phyloP scores from a whole-genome alignment of 2,329 filamentous ascomycete species.

The Aspergillus arachidicola region DNA sequence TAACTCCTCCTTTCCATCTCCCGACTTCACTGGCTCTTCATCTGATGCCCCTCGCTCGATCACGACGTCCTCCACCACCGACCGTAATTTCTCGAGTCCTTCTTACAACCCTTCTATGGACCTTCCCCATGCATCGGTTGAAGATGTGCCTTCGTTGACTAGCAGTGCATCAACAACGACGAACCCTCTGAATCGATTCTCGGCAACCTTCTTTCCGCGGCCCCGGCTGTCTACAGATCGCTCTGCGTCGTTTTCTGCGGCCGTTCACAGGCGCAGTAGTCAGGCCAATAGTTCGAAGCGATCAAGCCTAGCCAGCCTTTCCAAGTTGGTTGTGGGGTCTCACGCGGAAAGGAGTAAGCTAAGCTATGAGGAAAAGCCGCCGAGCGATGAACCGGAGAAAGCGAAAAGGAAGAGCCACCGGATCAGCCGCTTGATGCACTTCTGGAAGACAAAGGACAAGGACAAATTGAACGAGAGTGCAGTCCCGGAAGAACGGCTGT shows the following conservation, averaged over 20 bases:
- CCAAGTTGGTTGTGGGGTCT: conserved; percentile 48
- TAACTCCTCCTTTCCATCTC: conserved; percentile 50
- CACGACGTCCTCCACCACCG: conserved; percentile 45
- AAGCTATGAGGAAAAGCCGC: conserved; percentile 48
- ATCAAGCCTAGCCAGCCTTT: conserved; percentile 52
- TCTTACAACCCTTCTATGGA: conserved; percentile 42
- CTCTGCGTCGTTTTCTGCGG: conserved; percentile 47
- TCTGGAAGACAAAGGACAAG: conserved; percentile 54
- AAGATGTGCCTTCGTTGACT: conserved; percentile 54
- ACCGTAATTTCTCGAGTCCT: conserved; percentile 41
- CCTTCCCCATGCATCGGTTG: conserved; percentile 46
- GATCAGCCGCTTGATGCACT: conserved; percentile 52
- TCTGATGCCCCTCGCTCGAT: conserved; percentile 47
- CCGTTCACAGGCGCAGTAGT: conserved; percentile 41
- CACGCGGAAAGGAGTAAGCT: conserved; percentile 50
- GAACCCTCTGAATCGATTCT: conserved; percentile 46
- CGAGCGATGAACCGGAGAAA: conserved; percentile 40
- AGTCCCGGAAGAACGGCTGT: conserved; percentile 24
- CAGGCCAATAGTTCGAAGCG: conserved; percentile 47
- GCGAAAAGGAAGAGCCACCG: conserved; percentile 48
- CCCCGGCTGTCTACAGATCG: conserved; percentile 47
- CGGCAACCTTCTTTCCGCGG: conserved; percentile 45
- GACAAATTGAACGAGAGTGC: conserved; percentile 30
- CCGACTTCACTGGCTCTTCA: conserved; percentile 43
- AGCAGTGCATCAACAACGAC: conserved; percentile 53